Percentiles rank a stretch among this genome's conserved stretches.
Evolutionary conservation across 306 rosid genomes (phyloP).

Genomic region (Fagus sylvatica): DNA sequence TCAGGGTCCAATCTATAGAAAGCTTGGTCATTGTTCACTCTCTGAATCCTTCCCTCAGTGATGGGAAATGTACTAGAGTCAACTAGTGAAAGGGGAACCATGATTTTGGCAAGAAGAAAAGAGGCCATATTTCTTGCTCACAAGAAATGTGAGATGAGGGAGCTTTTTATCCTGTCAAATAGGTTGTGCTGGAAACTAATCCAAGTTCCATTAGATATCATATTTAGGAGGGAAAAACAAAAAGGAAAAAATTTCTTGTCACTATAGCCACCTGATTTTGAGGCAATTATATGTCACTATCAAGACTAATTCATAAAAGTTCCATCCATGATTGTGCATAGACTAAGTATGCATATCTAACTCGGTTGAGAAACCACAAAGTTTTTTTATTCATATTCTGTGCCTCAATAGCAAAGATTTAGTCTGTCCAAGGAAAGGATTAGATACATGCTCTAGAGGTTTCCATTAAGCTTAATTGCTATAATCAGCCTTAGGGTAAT

Average conservation of each 20-base stretch:
- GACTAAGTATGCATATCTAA: background rate
- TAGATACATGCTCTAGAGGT: background rate
- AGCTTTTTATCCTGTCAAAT: background rate
- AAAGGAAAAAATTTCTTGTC: background rate
- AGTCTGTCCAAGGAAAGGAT: background rate
- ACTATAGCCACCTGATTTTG: background rate
- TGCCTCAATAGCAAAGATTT: background rate
- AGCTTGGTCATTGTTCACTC: background rate
- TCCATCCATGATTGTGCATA: background rate
- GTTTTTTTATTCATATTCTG: background rate
- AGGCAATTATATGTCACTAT: background rate
- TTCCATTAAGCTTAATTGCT: background rate
- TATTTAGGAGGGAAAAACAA: background rate
- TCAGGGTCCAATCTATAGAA: background rate
- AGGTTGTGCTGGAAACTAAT: background rate
- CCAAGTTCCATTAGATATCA: background rate
- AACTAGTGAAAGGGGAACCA: background rate
- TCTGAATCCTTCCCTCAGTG: background rate
- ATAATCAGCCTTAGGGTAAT: background rate
- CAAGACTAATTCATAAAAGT: background rate
- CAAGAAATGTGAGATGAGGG: too few species aligned
- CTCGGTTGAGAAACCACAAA: background rate
- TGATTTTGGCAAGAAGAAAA: background rate
- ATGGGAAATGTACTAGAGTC: background rate
- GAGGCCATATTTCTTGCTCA: background rate